Evolutionary conservation across 768 basidiomycete species (phyloP).

Genomic region (Tylopilus rubrobrunneus): DNA sequence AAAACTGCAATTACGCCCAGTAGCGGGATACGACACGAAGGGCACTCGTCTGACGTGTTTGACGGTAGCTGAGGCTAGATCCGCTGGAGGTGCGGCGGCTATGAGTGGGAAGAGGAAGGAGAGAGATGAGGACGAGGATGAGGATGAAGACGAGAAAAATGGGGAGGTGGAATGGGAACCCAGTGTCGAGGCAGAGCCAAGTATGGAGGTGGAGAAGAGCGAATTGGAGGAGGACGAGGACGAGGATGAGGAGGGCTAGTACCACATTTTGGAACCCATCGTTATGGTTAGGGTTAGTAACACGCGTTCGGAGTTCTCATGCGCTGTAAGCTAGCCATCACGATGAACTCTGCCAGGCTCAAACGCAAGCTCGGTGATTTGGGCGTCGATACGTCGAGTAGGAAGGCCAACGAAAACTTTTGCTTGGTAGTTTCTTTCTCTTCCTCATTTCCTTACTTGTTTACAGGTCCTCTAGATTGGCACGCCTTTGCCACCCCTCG

Average conservation of each 20-base stretch:
- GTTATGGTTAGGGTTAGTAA: conserved; percentile 18
- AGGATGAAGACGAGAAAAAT: conserved; percentile 24
- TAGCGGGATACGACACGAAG: conserved; percentile 76
- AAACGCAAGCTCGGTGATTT: conserved; percentile 84
- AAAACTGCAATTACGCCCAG: conserved; percentile 44
- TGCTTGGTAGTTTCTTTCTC: conserved; percentile 54
- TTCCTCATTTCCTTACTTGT: neutral
- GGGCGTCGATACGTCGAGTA: conserved; percentile 67
- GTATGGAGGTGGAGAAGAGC: conserved; percentile 22
- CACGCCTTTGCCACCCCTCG: conserved; percentile 91
- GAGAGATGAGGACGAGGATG: conserved; percentile 4
- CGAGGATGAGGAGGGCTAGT: neutral
- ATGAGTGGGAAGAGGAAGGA: conserved; percentile 37
- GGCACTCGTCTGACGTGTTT: conserved; percentile 82
- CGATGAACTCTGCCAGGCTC: conserved; percentile 55
- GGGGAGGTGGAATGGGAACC: conserved; percentile 32
- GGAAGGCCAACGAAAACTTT: conserved; percentile 77
- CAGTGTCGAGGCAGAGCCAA: conserved; percentile 6
- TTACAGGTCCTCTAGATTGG: conserved; percentile 64
- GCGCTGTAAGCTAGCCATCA: neutral
- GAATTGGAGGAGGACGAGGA: conserved; percentile 24
- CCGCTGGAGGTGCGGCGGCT: conserved; percentile 10
- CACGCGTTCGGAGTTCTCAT: too few relatives aligned
- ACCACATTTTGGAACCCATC: conserved; percentile 1
- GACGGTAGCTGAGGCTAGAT: conserved; percentile 51